Evolutionary conservation across 108 stramenopile genomes (phyloP), one percentile per base, ranked within the genome.

Genomic region (Nitzschia putrida): DNA sequence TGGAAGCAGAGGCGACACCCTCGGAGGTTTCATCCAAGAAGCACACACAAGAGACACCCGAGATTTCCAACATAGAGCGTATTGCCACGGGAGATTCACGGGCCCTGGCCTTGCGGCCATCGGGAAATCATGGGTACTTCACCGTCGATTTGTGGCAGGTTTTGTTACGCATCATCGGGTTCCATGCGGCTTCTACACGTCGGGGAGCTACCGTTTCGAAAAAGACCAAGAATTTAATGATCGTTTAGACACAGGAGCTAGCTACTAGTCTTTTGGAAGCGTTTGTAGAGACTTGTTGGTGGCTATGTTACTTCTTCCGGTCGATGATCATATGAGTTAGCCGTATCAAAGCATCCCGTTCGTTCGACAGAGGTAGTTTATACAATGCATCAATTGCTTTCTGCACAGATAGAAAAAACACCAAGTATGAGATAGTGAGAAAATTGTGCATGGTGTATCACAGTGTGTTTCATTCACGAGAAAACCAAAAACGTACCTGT

Each of bases 261-360:
- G 29, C 29, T 34, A 34, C 29, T 34, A 34, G 29, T 34, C 1
- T 34, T 34, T 3, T 34, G 29, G 29, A 34, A 34, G 29, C 1
- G 29, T 4, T 4, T 34, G 29, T 34, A 34, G 4, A n/a, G n/a
- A n/a, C n/a, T n/a, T n/a, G n/a, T n/a, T n/a, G 29, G 3, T 34
- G 29, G 29, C 29, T 4, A 3, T 1, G 5, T 84, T 91, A 96
- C 80, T 96, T 97, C 64, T 95, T 95, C 66, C 97, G 76, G 45
- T 95, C 94, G 21, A 97, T 90, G 16, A 96, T 95, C 24, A 88
- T 80, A 72, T 95, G 88, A 10, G 94, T 94, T 40, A 97, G 70
- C 64, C 93, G 83, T 10, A 95, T 70, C 52, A 97, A 68, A 13
- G 92, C 94, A 77, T 96, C 88, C 18, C 95, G 80, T 8, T 95